phyloP scores from a whole-genome alignment of 106 monocot species.

The Cymbidium sinense region DNA sequence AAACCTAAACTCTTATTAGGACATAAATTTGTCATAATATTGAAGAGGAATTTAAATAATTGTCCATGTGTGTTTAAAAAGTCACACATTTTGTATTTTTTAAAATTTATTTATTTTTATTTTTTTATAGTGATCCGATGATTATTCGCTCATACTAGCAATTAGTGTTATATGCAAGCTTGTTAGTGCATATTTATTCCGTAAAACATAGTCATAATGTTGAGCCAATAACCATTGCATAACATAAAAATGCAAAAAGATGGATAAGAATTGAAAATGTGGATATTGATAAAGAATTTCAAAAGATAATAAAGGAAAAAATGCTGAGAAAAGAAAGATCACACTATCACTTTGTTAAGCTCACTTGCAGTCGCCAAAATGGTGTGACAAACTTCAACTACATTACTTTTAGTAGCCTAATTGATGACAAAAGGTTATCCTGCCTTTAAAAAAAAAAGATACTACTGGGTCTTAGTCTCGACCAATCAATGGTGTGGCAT shows the following conservation, averaged over 20 bases:
- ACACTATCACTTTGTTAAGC: slow-evolving; percentile 46
- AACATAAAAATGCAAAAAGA: neutral
- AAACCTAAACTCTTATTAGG: no score
- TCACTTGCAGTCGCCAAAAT: slow-evolving; percentile 36
- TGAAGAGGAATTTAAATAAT: neutral
- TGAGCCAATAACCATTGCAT: neutral
- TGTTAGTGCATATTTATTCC: no score
- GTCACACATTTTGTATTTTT: neutral
- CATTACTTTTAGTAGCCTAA: slow-evolving; percentile 38
- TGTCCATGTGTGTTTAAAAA: neutral
- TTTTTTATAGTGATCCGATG: no score
- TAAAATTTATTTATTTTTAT: neutral
- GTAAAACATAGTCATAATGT: neutral
- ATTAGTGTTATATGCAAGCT: neutral
- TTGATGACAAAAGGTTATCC: slow-evolving; percentile 29
- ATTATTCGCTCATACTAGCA: neutral
- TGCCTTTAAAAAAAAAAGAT: slow-evolving; percentile 14
- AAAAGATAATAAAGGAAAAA: neutral
- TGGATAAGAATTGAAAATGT: neutral
- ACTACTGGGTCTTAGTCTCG: neutral
- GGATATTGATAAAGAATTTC: neutral
- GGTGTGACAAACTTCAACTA: slow-evolving; percentile 27
- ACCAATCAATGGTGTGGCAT: neutral
- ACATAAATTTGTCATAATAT: no score
- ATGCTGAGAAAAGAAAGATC: neutral